phyloP scores from a whole-genome alignment of 306 rosid genomes.

The Glycine tomentella region DNA sequence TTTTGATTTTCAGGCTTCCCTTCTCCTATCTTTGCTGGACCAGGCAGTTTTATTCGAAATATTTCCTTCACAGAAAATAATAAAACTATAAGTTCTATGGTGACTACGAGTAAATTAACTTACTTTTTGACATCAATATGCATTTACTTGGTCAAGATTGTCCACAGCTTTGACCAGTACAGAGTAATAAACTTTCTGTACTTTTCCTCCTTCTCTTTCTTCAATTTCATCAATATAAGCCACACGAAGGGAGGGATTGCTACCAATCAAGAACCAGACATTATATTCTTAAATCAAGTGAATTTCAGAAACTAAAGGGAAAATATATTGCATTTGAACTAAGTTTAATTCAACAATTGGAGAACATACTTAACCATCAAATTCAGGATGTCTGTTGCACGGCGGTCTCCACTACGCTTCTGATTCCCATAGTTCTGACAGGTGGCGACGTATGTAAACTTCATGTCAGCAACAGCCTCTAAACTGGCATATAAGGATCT shows the following conservation, averaged over 20 bases:
- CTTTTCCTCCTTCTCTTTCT: slow-evolving; percentile 86
- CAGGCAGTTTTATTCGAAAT: slow-evolving; percentile 88
- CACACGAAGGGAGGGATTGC: slow-evolving; percentile 96
- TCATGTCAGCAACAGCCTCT: slow-evolving; percentile 97
- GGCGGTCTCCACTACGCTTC: slow-evolving; percentile 97
- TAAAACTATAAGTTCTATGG: slow-evolving; percentile 47
- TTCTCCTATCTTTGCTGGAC: slow-evolving; percentile 92
- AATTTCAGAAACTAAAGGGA: slow-evolving; percentile 22
- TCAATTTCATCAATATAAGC: slow-evolving; percentile 98
- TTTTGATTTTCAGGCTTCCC: slow-evolving; percentile 99
- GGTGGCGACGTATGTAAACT: slow-evolving; percentile 93
- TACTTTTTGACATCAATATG: slow-evolving; percentile 40
- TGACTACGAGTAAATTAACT: slow-evolving; percentile 30
- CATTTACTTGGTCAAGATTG: slow-evolving; percentile 86
- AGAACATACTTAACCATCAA: slow-evolving; percentile 95
- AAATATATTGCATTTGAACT: slow-evolving; percentile 39
- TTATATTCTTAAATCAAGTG: slow-evolving; percentile 47
- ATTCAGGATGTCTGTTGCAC: slow-evolving; percentile 93
- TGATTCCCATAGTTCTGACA: slow-evolving; percentile 97
- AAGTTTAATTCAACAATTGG: slow-evolving; percentile 44
- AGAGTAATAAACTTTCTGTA: slow-evolving; percentile 92
- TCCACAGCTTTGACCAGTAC: slow-evolving; percentile 90
- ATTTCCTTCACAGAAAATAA: slow-evolving; percentile 74
- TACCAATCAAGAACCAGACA: slow-evolving; percentile 48
- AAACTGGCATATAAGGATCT: slow-evolving; percentile 90